These are phyloP conservation scores for Calonectria fujianensis DNA, from an alignment of 2,329 filamentous ascomycete genomes.

Conservation along the genomic window DNA sequence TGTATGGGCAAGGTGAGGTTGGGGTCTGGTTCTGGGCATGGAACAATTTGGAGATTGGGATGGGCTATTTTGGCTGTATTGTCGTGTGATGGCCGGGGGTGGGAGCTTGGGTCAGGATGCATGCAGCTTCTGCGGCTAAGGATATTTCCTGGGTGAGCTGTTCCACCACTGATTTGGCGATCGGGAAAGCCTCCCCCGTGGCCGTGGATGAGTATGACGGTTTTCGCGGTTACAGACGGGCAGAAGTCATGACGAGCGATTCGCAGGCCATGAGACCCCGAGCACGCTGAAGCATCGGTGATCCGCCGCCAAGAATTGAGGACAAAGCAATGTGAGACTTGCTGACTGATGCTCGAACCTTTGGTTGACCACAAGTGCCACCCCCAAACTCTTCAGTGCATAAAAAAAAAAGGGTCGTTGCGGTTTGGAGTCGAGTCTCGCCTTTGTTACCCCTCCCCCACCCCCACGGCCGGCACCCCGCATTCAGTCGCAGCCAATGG, in stretches of 20 bases:
- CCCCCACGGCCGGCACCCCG: slow-evolving; percentile 36
- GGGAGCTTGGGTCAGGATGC: slow-evolving; percentile 2
- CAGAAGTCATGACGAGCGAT: slow-evolving; percentile 9
- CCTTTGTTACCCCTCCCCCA: slow-evolving; percentile 40
- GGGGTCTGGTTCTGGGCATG: slow-evolving; percentile 7
- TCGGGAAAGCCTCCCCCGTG: background rate
- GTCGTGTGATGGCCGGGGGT: slow-evolving; percentile 19
- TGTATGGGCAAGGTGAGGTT: slow-evolving; percentile 34
- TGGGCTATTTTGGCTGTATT: slow-evolving; percentile 23
- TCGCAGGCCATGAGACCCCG: background rate
- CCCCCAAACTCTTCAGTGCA: slow-evolving; percentile 24
- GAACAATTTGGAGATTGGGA: slow-evolving; percentile 22
- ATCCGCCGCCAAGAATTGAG: slow-evolving; percentile 13
- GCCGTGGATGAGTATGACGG: background rate
- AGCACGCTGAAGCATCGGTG: background rate
- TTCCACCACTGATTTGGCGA: slow-evolving; percentile 8
- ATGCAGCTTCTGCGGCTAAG: background rate
- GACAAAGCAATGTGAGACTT: slow-evolving; percentile 2
- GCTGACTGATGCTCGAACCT: slow-evolving; percentile 12
- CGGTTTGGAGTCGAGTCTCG: slow-evolving; percentile 7
- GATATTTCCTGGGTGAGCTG: background rate
- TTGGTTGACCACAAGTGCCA: background rate
- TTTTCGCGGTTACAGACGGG: slow-evolving; percentile 17
- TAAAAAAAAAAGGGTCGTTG: background rate
- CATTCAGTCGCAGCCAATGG: slow-evolving; percentile 27